Percentiles rank a stretch among this genome's conserved stretches.
These are phyloP conservation scores for Rhodotorula toruloides DNA, from an alignment of 768 basidiomycete genomes.

Conservation along the genomic window DNA sequence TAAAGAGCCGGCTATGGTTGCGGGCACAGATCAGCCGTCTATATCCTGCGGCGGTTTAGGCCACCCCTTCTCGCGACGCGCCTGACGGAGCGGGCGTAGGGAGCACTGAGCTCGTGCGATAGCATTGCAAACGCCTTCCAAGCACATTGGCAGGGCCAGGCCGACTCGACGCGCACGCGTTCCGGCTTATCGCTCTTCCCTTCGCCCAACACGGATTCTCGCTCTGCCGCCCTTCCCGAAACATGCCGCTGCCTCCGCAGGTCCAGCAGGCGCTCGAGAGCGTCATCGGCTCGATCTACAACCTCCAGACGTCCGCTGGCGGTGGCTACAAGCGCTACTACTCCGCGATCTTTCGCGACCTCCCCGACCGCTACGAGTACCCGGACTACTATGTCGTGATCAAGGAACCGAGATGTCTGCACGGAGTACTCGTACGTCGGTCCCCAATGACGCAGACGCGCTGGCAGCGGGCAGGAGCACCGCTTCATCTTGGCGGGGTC, in stretches of 20 bases:
- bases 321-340: conserved; percentile 22
- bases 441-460: no score
- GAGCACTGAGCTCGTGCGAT: no score
- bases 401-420: conserved; percentile 27
- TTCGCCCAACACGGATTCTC: neutral
- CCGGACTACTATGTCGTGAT: conserved; percentile 37
- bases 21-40: neutral
- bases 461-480: no score
- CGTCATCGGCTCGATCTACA: conserved; percentile 11
- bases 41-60: neutral
- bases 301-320: conserved; percentile 20
- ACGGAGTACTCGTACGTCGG: conserved; percentile 16
- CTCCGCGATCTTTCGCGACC: conserved; percentile 36
- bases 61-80: no score
- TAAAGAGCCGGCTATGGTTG: neutral
- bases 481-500: neutral
- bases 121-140: no score
- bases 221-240: neutral
- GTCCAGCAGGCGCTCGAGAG: conserved; percentile 13
- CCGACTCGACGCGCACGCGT: no score
- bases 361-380: conserved; percentile 25
- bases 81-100: no score
- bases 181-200: no score
- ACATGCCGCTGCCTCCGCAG: conserved; percentile 10
- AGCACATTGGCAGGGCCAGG: no score